Conservation (phyloP, 164 flowering plant species). For the Saururus chinensis region DNA sequence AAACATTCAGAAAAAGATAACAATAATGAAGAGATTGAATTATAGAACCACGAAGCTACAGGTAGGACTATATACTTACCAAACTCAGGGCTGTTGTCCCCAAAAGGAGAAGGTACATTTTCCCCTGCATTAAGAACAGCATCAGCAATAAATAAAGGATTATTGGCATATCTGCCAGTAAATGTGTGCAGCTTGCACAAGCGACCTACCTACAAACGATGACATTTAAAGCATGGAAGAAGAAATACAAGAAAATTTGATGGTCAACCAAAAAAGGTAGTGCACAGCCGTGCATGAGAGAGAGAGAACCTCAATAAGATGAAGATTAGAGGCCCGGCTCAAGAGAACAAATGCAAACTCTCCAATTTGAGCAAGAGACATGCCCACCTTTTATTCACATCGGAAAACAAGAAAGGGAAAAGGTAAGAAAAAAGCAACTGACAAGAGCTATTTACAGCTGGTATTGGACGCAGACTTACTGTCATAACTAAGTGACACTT, state of each 20-base stretch:
- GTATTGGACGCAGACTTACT: background rate
- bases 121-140: conserved; percentile 43
- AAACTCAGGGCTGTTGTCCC: conserved; percentile 97
- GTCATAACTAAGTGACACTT: conserved; percentile 13
- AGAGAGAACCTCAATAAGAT: conserved; percentile 67
- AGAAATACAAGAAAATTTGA: too few relatives aligned
- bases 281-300: background rate
- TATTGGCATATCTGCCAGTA: background rate
- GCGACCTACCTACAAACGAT: too few relatives aligned
- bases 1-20: conserved; percentile 1
- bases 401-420: background rate
- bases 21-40: conserved; percentile 2
- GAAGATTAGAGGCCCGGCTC: conserved; percentile 94
- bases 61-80: conserved; percentile 27
- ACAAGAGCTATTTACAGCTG: too few relatives aligned
- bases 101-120: conserved; percentile 94
- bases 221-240: background rate
- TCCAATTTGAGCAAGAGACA: conserved; percentile 92
- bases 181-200: background rate
- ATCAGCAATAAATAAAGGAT: background rate
- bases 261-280: background rate
- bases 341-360: conserved; percentile 96
- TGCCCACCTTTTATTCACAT: conserved; percentile 55
- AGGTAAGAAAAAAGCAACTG: background rate
- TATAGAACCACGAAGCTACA: conserved; percentile 1